phyloP scores from a whole-genome alignment of 768 basidiomycete genomes.

The Clitopilus hobsonii region DNA sequence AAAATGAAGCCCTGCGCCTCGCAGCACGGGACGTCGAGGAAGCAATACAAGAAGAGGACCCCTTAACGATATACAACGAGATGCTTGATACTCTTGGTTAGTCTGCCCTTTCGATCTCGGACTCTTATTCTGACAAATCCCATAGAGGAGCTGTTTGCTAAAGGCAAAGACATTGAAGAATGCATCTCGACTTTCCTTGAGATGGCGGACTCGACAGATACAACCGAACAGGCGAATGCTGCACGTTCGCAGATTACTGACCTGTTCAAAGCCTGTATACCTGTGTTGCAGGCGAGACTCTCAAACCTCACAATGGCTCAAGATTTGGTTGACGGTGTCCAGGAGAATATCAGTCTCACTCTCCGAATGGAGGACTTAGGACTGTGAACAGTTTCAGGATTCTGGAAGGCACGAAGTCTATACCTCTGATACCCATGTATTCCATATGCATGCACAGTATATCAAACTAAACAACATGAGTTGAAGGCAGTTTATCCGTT shows the following conservation, averaged over 20 bases:
- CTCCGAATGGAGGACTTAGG: slow-evolving; percentile 47
- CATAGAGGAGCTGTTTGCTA: slow-evolving; percentile 18
- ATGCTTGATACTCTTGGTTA: slow-evolving; percentile 39
- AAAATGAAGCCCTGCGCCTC: slow-evolving; percentile 39
- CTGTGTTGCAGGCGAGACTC: slow-evolving; percentile 41
- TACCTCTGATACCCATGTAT: too few species aligned
- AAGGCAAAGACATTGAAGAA: slow-evolving; percentile 18
- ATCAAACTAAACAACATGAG: too few species aligned
- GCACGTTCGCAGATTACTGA: slow-evolving; percentile 36
- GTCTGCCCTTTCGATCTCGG: slow-evolving; percentile 3
- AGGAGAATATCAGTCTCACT: slow-evolving; percentile 43
- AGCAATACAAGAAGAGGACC: slow-evolving; percentile 32
- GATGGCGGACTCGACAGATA: background rate
- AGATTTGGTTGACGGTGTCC: slow-evolving; percentile 43
- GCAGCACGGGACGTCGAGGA: slow-evolving; percentile 29
- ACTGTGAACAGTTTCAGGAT: slow-evolving; percentile 18
- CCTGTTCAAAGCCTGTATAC: slow-evolving; percentile 41
- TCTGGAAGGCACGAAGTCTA: too few species aligned
- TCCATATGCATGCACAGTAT: too few species aligned
- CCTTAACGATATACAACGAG: slow-evolving; percentile 34
- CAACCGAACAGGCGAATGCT: slow-evolving; percentile 10
- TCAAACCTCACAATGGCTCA: slow-evolving; percentile 44
- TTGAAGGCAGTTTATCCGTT: too few species aligned
- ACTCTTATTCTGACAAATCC: slow-evolving; percentile 4
- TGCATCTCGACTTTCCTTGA: slow-evolving; percentile 19